phyloP scores from a whole-genome alignment of 495 filamentous ascomycete species.

The Pseudoneurospora amorphoporcata region DNA sequence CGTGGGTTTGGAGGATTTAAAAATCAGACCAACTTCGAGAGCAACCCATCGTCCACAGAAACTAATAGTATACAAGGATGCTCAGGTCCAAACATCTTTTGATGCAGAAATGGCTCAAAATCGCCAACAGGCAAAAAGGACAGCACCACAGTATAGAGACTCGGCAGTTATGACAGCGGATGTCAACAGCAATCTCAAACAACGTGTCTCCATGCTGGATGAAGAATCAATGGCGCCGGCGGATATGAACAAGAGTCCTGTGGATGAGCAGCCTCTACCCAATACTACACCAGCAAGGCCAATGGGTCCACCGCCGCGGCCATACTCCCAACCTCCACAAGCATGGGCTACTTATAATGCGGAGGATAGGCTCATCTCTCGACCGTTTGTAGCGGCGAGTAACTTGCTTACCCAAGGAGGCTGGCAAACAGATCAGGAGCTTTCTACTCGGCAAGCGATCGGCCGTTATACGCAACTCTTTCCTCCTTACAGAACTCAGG shows the following conservation, averaged over 20 bases:
- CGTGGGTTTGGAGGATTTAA: not conserved
- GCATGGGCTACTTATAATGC: not conserved
- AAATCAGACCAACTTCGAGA: not conserved
- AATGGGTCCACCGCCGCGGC: not conserved
- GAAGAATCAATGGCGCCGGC: not conserved
- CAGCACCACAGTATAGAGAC: not conserved
- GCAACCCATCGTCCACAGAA: not conserved
- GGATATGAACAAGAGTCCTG: not conserved
- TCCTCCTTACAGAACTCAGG: not conserved
- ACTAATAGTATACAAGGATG: not conserved
- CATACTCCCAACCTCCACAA: not conserved
- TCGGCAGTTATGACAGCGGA: not conserved
- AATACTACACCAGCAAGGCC: not conserved
- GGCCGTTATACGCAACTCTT: not conserved
- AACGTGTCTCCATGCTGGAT: not conserved
- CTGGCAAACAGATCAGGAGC: not conserved
- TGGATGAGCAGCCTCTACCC: not conserved
- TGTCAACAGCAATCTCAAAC: not conserved
- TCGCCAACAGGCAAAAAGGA: not conserved
- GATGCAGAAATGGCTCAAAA: not conserved
- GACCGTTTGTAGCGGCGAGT: not conserved
- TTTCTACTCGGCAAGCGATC: not conserved
- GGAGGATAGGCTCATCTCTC: not conserved
- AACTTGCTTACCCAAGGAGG: not conserved
- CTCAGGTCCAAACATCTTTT: not conserved